Base-by-base conservation (phyloP, 169 alveolate species). In the Sarcocystis neurona region DNA sequence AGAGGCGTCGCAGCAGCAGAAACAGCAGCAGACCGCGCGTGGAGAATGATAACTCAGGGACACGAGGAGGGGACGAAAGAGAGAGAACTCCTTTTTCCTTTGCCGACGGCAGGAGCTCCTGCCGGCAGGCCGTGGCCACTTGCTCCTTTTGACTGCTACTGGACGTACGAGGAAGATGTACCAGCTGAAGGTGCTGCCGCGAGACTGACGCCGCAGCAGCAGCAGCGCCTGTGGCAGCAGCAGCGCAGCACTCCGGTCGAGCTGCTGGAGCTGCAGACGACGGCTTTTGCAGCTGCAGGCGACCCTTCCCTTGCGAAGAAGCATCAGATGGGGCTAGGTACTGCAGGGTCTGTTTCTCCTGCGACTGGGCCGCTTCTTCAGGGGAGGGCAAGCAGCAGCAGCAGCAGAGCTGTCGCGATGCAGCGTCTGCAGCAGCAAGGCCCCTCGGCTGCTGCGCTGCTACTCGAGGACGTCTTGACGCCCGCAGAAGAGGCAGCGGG, bases 401-500 rank as follows among this genome's bases (percentile, higher is more conserved):
- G 39, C 23, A 20, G 8, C 10, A 2, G 46, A 20, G 34, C 12
- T 39, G 18, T 44, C 43, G 46, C 70, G 70, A 58, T 3, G 18
- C 75, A 44, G 2, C 0, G 75, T 2, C n/a, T 32, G 75, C 41
- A 63, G 75, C n/a, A 44, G 5, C 23, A 12, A 63, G 43, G 46
- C 23, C 75, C 75, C 15, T 63, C 75, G 43, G 75, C 75, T n/a
- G 75, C 75, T 0, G 39, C 75, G 12, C 75, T 63, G 43, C 75
- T 63, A 3, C 75, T 63, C 10, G 75, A 44, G 34, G 75, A 63
- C n/a, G n/a, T n/a, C n/a, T n/a, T n/a, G n/a, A n/a, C n/a, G n/a
- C n/a, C n/a, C n/a, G n/a, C n/a, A n/a, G n/a, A n/a, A n/a, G n/a
- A n/a, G n/a, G n/a, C n/a, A n/a, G n/a, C n/a, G n/a, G n/a, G n/a